phyloP scores from a whole-genome alignment of 768 basidiomycete species.

The Amanita thiersii region DNA sequence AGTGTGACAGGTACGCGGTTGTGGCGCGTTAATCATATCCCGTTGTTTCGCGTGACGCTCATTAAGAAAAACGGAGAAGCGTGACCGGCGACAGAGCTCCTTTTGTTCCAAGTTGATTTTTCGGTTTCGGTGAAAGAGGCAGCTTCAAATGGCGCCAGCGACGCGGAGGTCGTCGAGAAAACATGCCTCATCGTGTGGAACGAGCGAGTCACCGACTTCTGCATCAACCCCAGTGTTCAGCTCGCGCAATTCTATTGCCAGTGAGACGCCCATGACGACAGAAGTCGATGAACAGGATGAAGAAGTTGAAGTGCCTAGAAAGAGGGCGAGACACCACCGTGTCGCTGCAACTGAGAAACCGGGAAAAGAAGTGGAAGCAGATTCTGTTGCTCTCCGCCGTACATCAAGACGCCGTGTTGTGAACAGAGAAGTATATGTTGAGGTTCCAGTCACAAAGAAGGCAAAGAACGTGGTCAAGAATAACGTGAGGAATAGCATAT shows the following conservation, averaged over 20 bases:
- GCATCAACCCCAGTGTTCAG: slow-evolving; percentile 47
- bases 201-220: slow-evolving; percentile 7
- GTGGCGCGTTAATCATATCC: too few relatives aligned
- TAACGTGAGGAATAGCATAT: slow-evolving; percentile 14
- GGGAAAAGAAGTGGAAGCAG: slow-evolving; percentile 14
- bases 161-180: neutral
- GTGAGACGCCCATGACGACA: slow-evolving; percentile 26
- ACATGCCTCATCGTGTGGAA: neutral
- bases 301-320: slow-evolving; percentile 14
- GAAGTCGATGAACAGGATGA: slow-evolving; percentile 15
- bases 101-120: slow-evolving; percentile 9
- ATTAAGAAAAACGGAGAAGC: too few relatives aligned
- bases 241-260: slow-evolving; percentile 30
- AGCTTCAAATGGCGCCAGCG: slow-evolving; percentile 4
- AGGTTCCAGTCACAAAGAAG: slow-evolving; percentile 16
- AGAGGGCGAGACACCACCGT: slow-evolving; percentile 15
- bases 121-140: too few relatives aligned
- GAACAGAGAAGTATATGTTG: slow-evolving; percentile 25
- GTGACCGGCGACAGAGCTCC: too few relatives aligned
- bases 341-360: slow-evolving; percentile 17
- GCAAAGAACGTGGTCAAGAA: slow-evolving; percentile 15
- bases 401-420: slow-evolving; percentile 26
- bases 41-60: too few relatives aligned
- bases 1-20: too few relatives aligned
- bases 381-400: slow-evolving; percentile 19